Evolutionary conservation across 305 asterid genomes (phyloP).

Genomic region (Fraxinus platypoda): DNA sequence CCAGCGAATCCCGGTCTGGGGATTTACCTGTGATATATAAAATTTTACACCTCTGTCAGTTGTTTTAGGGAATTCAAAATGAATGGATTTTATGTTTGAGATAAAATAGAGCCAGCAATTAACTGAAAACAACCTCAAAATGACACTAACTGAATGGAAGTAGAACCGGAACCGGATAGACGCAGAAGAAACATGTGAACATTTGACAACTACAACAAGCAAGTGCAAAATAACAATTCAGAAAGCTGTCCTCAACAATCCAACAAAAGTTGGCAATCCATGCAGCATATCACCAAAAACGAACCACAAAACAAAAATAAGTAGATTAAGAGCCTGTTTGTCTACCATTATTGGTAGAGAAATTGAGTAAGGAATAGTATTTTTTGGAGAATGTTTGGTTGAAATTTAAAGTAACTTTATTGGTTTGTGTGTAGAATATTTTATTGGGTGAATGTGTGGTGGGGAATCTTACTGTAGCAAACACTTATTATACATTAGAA

Average conservation of each 20-base stretch:
- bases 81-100: background rate
- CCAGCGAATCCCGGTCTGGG: slow-evolving; percentile 71
- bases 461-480: no score
- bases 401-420: no score
- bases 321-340: no score
- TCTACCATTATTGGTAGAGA: no score
- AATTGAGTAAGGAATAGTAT: no score
- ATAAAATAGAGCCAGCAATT: background rate
- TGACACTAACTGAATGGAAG: slow-evolving; percentile 8
- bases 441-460: no score
- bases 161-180: background rate
- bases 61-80: background rate
- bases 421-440: no score
- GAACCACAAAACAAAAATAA: slow-evolving; percentile 12
- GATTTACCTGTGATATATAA: slow-evolving; percentile 49
- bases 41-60: slow-evolving; percentile 5
- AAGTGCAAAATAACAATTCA: background rate
- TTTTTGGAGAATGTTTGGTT: no score
- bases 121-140: background rate
- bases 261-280: background rate
- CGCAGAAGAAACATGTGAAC: background rate
- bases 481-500: no score
- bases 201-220: background rate
- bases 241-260: background rate
- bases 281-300: background rate